Base-by-base conservation (phyloP, 1,284 basidiomycete species). In the Ceratobasidium sp. region DNA sequence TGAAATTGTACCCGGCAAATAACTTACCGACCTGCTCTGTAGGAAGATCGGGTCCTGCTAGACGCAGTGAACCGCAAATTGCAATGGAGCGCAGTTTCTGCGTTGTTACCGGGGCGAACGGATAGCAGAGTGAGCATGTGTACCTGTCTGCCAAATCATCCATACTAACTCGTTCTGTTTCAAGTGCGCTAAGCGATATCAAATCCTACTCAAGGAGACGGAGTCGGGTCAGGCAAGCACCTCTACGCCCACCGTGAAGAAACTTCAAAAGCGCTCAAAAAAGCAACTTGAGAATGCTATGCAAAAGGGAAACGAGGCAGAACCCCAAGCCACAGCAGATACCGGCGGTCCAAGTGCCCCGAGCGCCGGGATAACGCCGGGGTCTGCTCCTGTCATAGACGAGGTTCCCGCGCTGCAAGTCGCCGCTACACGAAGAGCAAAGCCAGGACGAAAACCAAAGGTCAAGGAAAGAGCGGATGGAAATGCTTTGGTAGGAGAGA, bases 41-140 rank as follows among this genome's bases (percentile, higher is more conserved):
- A 73, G 73, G 73, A 73, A 48, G 73, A 73, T 36, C 61, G 50
- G 36, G 45, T 62, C 30, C 39, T 73, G 18, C n/a, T 73, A 5
- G 58, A 70, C 46, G 58, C 69, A 28, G 59, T 34, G 28, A 52
- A 45, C 34, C 60, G 52, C 26, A 70, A 70, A 21, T 43, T 71
- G 28, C 53, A 59, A 48, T 73, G 73, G 73, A 62, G 60, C 9
- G 60, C 41, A 50, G 53, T 73, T 59, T 59, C 73, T 50, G 73
- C 73, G 36, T 60, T 62, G 41, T 32, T 73, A 23, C 58, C 60
- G 34, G 73, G 73, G 32, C 58, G 73, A 26, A 73, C 73, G 10
- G 73, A 73, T 23, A 71, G 46, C 57, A 69, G 69, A 70, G 73
- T 73, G 34, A 34, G 73, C 52, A 58, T 34, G 23, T 39, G 65